A percentile compares a stretch with the other conserved stretches of the same genome.
These are phyloP conservation scores for Coemansia interrupta DNA, from an alignment of 192 early-diverging fungal genomes.

Conservation along the genomic window DNA sequence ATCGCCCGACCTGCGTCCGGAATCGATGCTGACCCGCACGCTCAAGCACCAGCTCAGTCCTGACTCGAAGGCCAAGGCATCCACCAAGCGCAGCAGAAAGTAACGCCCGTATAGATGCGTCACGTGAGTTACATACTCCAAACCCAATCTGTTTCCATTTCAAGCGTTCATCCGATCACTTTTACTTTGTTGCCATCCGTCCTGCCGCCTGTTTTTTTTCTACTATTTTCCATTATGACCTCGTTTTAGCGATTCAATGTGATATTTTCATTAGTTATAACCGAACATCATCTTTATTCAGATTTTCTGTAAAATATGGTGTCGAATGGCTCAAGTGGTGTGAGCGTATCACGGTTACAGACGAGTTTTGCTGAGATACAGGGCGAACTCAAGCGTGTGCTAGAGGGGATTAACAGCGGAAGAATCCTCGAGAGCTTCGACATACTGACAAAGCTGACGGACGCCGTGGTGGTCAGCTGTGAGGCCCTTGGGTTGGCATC, in stretches of 20 bases:
- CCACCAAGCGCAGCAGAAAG: slow-evolving; percentile 9
- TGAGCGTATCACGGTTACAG: slow-evolving; percentile 42
- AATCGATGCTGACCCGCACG: slow-evolving; percentile 8
- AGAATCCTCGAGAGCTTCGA: slow-evolving; percentile 66
- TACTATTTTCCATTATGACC: neutral
- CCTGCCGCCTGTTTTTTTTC: neutral
- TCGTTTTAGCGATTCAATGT: neutral
- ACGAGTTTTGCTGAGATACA: slow-evolving; percentile 57
- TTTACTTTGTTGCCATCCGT: too few relatives aligned
- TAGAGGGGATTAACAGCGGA: slow-evolving; percentile 61
- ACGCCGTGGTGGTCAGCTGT: slow-evolving; percentile 64
- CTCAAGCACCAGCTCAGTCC: slow-evolving; percentile 31
- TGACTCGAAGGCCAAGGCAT: slow-evolving; percentile 5
- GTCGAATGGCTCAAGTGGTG: slow-evolving; percentile 3
- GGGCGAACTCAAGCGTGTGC: slow-evolving; percentile 60
- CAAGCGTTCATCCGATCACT: too few relatives aligned
- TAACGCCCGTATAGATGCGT: neutral
- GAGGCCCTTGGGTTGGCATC: slow-evolving; percentile 64
- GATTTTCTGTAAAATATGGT: slow-evolving; percentile 6
- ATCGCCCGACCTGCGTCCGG: slow-evolving; percentile 24
- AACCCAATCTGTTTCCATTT: neutral
- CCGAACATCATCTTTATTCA: neutral
- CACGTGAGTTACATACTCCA: neutral
- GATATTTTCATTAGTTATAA: neutral
- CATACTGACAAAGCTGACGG: slow-evolving; percentile 63